Evolutionary conservation across 2,329 filamentous ascomycete genomes (phyloP), one percentile per base, ranked within the genome.

Genomic region (Lasiodiplodia gonubiensis): DNA sequence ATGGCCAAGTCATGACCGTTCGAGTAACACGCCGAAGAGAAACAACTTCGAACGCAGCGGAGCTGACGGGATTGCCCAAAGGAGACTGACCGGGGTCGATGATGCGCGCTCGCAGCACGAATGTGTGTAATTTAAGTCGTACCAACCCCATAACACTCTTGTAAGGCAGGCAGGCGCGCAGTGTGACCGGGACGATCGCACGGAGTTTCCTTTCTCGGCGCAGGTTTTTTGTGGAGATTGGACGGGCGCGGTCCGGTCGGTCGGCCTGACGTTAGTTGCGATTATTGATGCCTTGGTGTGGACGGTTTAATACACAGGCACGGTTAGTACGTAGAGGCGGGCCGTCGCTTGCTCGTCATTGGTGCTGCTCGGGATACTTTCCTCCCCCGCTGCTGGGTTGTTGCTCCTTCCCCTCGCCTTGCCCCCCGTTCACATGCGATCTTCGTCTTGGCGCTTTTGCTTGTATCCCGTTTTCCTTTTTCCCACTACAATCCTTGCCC

Each of bases 1-100:
- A 46, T 10, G 42, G 42, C 8, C n/a, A 18, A 46, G 21, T n/a
- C 14, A 21, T 14, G 18, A 10, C 18, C 18, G 30, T 33, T 33
- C 30, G 30, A 33, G 30, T 33, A 33, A 33, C 42, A 16, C 42
- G 7, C 42, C 12, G 18, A 35, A 35, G 18, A 37, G 30, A 46
- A 25, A 63, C 46, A 63, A 63, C 42, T 63, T 63, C 46, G 27
- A 63, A 63, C 59, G 46, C 59, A 63, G 59, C 59, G 39, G 42
- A 51, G 5, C 4, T 12, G 12, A 46, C 42, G 42, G 59, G 37
- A 37, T 21, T 63, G 11, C 59, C 39, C 27, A n/a, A 63, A 63
- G 7, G 21, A 18, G 59, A 27, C 42, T 4, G 30, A 63, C 49
- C 46, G 42, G 11, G 18, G 23, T 16, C 23, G 39, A 10, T 23